Base-by-base conservation (phyloP, 176 grass and related monocot species). In the Rhynchospora pubera region DNA sequence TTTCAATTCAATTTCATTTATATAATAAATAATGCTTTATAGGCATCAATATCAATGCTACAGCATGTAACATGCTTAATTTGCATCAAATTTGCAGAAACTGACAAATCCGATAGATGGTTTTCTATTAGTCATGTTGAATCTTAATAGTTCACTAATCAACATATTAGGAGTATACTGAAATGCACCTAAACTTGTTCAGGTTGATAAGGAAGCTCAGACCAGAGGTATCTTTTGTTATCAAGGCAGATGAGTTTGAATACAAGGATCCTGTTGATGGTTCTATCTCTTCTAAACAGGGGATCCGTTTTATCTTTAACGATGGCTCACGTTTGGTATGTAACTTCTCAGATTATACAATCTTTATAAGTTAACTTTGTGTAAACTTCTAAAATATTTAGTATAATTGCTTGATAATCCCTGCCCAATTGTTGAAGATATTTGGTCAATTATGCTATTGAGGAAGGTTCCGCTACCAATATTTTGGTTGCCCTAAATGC, bases 221-320 rank as follows among this genome's bases (percentile, higher is more conserved):
- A 24, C 81, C 93, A 43, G 83, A 90, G 82, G 91, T 99, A 50
- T 85, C 97, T 13, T 83, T 89, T 67, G 88, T 99, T 71, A 88
- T 88, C 9, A 80, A 86, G 5, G 91, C 87, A 64, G 96, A 99
- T 7, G 96, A 99, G 81, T 99, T 99, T 30, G 96, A 95, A 81
- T 99, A 99, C 65, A 99, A 93, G 86, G 96, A 99, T 90, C 96
- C 96, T 84, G 92, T 99, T 45, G 96, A 99, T 85, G 92, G 91
- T 34, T 99, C 96, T 83, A 72, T 99, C 64, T 91, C 92, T 56
- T 93, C 92, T 85, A 86, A 99, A 78, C 96, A 99, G 89, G 92
- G 96, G 53, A 91, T 99, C 79, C 86, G 92, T 1, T 99, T 93
- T 64, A 89, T 99, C 85, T 99, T 99, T 0, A 82, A 85, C 59